Base-by-base conservation (phyloP, 352 stramenopile species). In the Stramenopiles sp. region DNA sequence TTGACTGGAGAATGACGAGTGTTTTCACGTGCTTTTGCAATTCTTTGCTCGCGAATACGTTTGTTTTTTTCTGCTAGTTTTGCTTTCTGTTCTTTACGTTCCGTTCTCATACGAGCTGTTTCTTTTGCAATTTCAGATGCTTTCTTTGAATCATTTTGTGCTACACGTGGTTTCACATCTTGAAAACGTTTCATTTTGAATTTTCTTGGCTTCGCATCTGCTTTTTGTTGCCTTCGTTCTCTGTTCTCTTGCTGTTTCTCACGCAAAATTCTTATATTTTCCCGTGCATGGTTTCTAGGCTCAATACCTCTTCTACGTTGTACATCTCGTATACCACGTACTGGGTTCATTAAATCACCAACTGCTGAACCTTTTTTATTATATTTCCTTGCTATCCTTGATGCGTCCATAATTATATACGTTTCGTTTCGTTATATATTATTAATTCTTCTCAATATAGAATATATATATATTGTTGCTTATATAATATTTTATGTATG, bases 131-230 rank as follows among this genome's bases (percentile, higher is more conserved):
- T 33, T 33, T 76, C 4, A 1, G 30, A 13, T 31, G 65, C 30
- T 20, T 4, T 76, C 7, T 33, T 33, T 69, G 20, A 23, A 7
- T 20, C 65, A 33, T 76, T 20, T 33, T 31, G 4, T 7, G 65
- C 31, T 1, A 76, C 65, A 13, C 65, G 4, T 31, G 65, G 31
- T 33, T 76, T 76, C 4, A 76, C 65, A 7, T 76, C 65, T 13
- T 76, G 4, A 76, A 76, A 76, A 13, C 65, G 65, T 76, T 76
- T 76, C 65, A 76, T 76, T 76, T 76, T 76, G 13, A 76, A 76
- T 33, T 13, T 13, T 31, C 13, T 76, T 33, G 30, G 4, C 65
- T 76, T 31, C 65, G 30, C 4, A 4, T 31, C 30, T 13, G 4
- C 65, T 33, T 13, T 4, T 13, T 31, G 31, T 13, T 13, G 4